These are phyloP conservation scores for Vinca minor DNA, from an alignment of 257 asterid species.

Conservation along the genomic window DNA sequence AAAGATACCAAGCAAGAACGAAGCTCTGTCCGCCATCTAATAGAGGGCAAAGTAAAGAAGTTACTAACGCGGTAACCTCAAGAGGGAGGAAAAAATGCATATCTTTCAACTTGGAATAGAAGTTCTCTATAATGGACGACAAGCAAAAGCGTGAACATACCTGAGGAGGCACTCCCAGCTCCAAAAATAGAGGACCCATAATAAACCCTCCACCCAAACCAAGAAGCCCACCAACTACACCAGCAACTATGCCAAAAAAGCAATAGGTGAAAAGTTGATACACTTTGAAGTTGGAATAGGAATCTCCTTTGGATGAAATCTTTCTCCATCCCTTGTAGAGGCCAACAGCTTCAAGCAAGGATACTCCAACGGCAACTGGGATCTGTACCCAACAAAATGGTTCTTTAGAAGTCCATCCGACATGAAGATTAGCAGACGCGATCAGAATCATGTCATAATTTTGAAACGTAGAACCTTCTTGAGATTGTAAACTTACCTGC, in stretches of 20 bases:
- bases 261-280: constrained; percentile 58
- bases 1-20: not conserved
- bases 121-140: not conserved
- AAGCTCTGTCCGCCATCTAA: not conserved
- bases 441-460: not conserved
- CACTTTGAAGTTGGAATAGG: constrained; percentile 50
- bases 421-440: not conserved
- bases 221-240: constrained; percentile 87
- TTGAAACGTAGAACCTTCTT: not conserved
- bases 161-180: constrained; percentile 61
- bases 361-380: constrained; percentile 72
- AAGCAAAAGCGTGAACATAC: constrained; percentile 22
- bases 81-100: not conserved
- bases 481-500: constrained; percentile 47
- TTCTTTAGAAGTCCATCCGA: not conserved
- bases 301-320: constrained; percentile 70
- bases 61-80: not conserved
- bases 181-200: constrained; percentile 48
- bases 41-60: not conserved
- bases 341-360: constrained; percentile 57
- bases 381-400: constrained; percentile 33
- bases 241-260: constrained; percentile 72
- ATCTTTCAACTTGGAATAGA: not conserved
- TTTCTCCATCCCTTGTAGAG: constrained; percentile 81
- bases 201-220: constrained; percentile 97